Base-by-base conservation (phyloP, 768 basidiomycete species). In the Mycena metata region DNA sequence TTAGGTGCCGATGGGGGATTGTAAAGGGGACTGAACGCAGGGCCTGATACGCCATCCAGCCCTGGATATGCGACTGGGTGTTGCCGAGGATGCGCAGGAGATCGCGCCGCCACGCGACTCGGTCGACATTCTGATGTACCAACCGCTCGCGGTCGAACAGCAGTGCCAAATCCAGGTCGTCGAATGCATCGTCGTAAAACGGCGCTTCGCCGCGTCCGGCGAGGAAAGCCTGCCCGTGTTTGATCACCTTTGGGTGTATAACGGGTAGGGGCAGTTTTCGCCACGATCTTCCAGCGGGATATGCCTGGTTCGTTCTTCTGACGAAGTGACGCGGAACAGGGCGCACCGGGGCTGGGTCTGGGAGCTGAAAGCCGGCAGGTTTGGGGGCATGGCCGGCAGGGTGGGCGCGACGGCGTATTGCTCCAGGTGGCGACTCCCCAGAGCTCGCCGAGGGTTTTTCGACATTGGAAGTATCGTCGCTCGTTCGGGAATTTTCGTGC, bases 21-120 rank as follows among this genome's bases (percentile, higher is more conserved):
- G 46, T 24, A 41, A 72, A 72, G 2, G 70, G 67, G 24, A 76
- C 71, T 35, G 66, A 45, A 23, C 80, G 69, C 16, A 85, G 67
- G 21, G 77, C 67, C 50, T 76, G 70, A 74, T 86, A 88, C 13
- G 84, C 85, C 19, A 75, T 66, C 86, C 86, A 88, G 9, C 82
- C 84, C 24, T 78, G 78, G 23, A 69, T 50, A 57, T 76, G 63
- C 16, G 79, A 78, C 42, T 75, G 69, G 21, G 83, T 69, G 24
- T 69, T 77, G 36, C 80, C 79, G 49, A 84, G 74, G 68, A 80
- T 47, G 68, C 77, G 73, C 52, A 79, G 33, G 13, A 72, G 64
- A 51, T 72, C 64, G 11, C 70, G 70, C 10, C 70, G 70, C 67
- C 67, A 69, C 13, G 33, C 64, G 35, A 72, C 67, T 17, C n/a